Evolutionary conservation across 2,329 filamentous ascomycete genomes (phyloP).

Genomic region (Aspergillus carbonarius): DNA sequence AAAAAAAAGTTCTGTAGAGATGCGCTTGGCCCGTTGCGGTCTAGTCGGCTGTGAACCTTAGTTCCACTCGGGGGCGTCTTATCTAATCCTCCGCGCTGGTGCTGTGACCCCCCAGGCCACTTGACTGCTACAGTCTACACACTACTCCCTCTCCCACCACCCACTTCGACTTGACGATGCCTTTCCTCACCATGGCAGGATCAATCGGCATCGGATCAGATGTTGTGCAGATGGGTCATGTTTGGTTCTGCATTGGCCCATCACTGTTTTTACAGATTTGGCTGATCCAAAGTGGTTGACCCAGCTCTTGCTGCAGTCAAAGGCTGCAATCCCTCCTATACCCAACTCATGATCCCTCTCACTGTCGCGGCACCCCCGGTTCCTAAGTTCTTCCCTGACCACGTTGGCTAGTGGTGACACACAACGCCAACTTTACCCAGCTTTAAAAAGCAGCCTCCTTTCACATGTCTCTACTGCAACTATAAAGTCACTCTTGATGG

Average conservation of each 20-base stretch:
- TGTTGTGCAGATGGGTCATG: neutral
- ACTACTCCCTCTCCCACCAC: conserved; percentile 5
- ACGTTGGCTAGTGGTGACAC: neutral
- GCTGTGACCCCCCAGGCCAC: neutral
- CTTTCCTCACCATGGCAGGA: no score
- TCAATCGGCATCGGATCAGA: no score
- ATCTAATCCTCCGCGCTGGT: conserved; percentile 31
- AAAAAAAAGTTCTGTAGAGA: conserved; percentile 47
- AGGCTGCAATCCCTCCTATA: neutral
- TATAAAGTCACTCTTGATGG: neutral
- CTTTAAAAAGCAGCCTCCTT: neutral
- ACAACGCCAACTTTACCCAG: neutral
- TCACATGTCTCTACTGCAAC: neutral
- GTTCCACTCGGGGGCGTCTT: conserved; percentile 23
- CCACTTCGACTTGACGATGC: no score
- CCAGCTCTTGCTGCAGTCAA: neutral
- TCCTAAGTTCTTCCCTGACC: neutral
- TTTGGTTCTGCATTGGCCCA: neutral
- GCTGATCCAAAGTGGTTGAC: neutral
- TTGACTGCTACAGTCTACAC: neutral
- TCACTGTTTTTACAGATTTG: neutral
- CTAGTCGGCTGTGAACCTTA: conserved; percentile 20
- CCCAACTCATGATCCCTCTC: neutral
- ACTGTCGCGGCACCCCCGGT: neutral
- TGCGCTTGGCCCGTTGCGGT: conserved; percentile 32